Evolutionary conservation across 345 rosid species (phyloP).

Genomic region (Raphanus raphanistrum): DNA sequence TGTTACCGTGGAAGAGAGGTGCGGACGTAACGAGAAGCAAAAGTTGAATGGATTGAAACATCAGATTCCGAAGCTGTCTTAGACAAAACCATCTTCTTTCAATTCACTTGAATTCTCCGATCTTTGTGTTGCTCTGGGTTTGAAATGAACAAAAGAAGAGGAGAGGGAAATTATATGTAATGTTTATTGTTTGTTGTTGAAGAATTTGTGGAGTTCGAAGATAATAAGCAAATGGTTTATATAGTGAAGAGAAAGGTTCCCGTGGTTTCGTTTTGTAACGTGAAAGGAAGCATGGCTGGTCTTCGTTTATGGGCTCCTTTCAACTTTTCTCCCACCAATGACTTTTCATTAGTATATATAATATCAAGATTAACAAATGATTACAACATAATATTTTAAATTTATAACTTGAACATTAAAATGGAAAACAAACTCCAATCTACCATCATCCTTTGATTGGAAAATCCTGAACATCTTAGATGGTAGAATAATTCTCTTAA

Average conservation of each 20-base stretch:
- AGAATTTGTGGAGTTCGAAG: slow-evolving; percentile 26
- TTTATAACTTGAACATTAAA: background rate
- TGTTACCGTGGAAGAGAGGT: slow-evolving; percentile 65
- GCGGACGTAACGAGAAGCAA: slow-evolving; percentile 86
- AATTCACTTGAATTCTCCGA: background rate
- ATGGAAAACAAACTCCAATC: background rate
- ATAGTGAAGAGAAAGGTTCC: slow-evolving; percentile 16
- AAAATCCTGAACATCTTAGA: background rate
- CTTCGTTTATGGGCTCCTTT: slow-evolving; percentile 32
- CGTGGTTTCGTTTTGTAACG: slow-evolving; percentile 21
- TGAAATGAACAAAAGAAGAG: background rate
- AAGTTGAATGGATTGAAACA: slow-evolving; percentile 77
- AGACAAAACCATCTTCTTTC: slow-evolving; percentile 61
- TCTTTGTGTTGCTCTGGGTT: background rate
- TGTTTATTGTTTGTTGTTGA: slow-evolving; percentile 11
- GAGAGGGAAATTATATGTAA: slow-evolving; percentile 2
- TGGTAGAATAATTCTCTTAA: background rate
- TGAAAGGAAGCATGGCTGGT: slow-evolving; percentile 38
- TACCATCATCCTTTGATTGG: background rate
- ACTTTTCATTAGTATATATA: slow-evolving; percentile 22
- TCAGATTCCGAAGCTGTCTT: slow-evolving; percentile 64
- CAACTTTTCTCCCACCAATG: background rate
- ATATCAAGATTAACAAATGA: background rate
- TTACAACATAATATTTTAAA: background rate
- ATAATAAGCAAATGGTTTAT: slow-evolving; percentile 23